Evolutionary conservation across 1,284 basidiomycete species (phyloP), one percentile per base, ranked within the genome.

Genomic region (Ustanciosporium gigantosporum): DNA sequence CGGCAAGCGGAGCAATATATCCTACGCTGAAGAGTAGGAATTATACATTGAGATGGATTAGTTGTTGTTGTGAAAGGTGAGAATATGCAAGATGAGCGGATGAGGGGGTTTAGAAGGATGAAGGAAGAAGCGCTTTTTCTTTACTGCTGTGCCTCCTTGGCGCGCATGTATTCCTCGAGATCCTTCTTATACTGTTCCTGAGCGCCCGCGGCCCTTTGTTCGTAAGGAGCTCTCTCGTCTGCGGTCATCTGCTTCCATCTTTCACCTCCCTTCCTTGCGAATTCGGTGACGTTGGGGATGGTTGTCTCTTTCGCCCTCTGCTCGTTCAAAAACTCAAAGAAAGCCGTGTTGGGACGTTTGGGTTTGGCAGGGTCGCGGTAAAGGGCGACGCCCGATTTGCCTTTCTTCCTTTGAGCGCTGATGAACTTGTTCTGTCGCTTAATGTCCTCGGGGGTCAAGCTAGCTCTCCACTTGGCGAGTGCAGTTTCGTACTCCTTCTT

Each of bases 341-440:
- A 76, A 36, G 74, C 62, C 36, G 59, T 48, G 34, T 51, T 46
- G 31, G 69, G 70, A 16, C 61, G 49, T 66, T 69, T 71, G 38
- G 70, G 73, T 53, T 66, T 61, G 41, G 51, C 44, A 8, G 70
- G 68, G 46, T 68, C 72, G 36, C 50, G 48, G 14, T 73, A 57
- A 52, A 68, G 59, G 17, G 58, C 68, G 32, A 41, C 46, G 23
- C 55, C 43, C 62, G 64, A 60, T 6, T 23, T 6, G 38, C 72
- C 70, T 38, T 46, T 46, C 48, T 70, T 71, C 36, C 67, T 58
- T 53, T 71, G 71, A 35, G 55, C 43, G 20, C 46, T 37, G 25
- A 69, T 55, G 47, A 68, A 76, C 19, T 56, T 59, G 46, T 76
- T 74, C 53, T 76, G 70, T 15, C 72, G 62, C 52, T 60, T 50